Conservation (phyloP, 2,329 filamentous ascomycete species). For the Sordariomycetes sp. region DNA sequence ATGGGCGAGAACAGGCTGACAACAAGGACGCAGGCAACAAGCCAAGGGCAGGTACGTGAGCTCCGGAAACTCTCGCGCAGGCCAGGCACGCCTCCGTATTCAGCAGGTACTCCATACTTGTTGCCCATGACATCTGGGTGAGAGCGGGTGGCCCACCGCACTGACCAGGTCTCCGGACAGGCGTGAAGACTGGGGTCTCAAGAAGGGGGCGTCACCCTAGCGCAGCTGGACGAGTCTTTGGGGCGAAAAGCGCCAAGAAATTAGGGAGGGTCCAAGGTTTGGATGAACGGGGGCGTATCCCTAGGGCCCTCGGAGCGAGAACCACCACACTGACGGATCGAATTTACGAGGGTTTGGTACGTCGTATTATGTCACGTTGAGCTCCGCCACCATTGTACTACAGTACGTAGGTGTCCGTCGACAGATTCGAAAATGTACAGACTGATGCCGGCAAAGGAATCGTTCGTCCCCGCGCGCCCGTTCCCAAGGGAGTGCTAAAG, state of each 20-base stretch:
- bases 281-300: background rate
- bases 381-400: background rate
- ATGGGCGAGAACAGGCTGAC: background rate
- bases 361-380: background rate
- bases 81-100: background rate
- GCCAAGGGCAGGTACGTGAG: background rate
- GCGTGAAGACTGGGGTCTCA: background rate
- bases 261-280: background rate
- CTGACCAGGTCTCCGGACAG: background rate
- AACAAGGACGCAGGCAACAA: background rate
- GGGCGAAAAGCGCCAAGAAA: background rate
- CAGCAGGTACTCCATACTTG: background rate
- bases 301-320: background rate
- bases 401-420: background rate
- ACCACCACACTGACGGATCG: background rate
- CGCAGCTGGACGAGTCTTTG: background rate
- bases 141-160: background rate
- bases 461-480: background rate
- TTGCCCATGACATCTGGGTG: background rate
- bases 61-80: background rate
- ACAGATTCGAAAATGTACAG: background rate
- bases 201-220: background rate
- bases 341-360: background rate
- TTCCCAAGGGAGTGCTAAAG: too few species aligned
- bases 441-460: background rate